Percentiles rank a stretch among this genome's conserved stretches.
These are phyloP conservation scores for Hypoxylon sp. DNA, from an alignment of 2,329 filamentous ascomycete genomes.

Conservation along the genomic window DNA sequence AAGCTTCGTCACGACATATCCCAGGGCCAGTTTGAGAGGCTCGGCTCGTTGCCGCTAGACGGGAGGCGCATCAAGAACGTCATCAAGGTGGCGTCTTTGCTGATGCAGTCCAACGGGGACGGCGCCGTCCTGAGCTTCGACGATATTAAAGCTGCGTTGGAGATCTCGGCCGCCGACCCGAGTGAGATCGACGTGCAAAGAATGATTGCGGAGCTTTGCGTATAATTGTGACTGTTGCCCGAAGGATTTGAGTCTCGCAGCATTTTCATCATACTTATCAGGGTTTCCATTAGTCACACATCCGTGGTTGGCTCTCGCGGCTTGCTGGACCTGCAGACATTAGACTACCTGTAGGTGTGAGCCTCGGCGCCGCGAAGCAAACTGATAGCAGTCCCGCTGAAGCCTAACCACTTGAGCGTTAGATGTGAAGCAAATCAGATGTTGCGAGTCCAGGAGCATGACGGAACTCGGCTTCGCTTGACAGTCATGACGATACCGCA, in stretches of 20 bases:
- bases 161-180: background rate
- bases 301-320: background rate
- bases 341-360: no score
- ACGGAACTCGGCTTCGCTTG: background rate
- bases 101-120: conserved; percentile 1
- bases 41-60: background rate
- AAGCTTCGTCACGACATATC: background rate
- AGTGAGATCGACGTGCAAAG: background rate
- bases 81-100: background rate
- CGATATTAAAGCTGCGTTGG: background rate
- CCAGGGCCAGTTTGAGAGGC: background rate
- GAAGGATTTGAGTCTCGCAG: background rate
- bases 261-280: background rate
- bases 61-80: conserved; percentile 1
- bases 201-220: background rate
- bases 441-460: background rate
- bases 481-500: no score
- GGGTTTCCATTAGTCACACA: background rate
- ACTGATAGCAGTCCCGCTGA: background rate
- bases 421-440: background rate
- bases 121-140: background rate
- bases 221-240: background rate
- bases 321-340: background rate
- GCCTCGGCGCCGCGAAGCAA: background rate
- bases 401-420: no score